Evolutionary conservation across 495 filamentous ascomycete species (phyloP).

Genomic region (Talaromyces proteolyticus): DNA sequence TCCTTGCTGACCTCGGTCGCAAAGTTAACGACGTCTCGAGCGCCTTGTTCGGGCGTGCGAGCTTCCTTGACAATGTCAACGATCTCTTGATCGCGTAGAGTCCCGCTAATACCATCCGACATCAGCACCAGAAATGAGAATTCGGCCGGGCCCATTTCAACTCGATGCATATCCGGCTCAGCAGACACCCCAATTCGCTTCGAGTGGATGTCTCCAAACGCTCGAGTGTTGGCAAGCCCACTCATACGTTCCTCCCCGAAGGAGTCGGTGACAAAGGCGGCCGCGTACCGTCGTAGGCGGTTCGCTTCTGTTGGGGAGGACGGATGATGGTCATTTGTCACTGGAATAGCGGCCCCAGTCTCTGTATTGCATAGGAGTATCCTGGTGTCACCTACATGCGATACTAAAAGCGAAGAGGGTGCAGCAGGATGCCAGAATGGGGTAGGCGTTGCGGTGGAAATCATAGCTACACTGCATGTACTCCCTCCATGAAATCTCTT

Average conservation of each 20-base stretch:
- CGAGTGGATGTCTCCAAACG: constrained; percentile 85
- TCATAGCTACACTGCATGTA: constrained; percentile 81
- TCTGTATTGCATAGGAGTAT: constrained; percentile 78
- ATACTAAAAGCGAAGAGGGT: constrained; percentile 74
- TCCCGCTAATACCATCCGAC: constrained; percentile 81
- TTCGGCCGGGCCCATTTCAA: constrained; percentile 73
- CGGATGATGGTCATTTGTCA: constrained; percentile 88
- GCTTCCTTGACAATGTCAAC: constrained; percentile 94
- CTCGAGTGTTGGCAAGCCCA: constrained; percentile 86
- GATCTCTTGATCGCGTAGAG: constrained; percentile 83
- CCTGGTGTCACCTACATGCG: constrained; percentile 90
- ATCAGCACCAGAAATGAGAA: constrained; percentile 85
- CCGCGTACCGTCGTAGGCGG: constrained; percentile 77
- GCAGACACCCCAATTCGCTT: constrained; percentile 92
- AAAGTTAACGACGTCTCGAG: constrained; percentile 71
- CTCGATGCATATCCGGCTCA: constrained; percentile 75
- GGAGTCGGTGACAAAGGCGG: constrained; percentile 86
- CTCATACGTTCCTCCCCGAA: constrained; percentile 96
- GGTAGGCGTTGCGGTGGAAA: constrained; percentile 82
- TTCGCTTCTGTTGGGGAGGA: constrained; percentile 76
- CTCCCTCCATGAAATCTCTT: constrained; percentile 85
- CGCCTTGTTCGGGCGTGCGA: constrained; percentile 79
- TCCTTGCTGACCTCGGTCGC: constrained; percentile 77
- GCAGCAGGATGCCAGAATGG: constrained; percentile 93
- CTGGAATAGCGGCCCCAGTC: constrained; percentile 68